Conservation (phyloP, 768 basidiomycete genomes). For the Hericium erinaceus region DNA sequence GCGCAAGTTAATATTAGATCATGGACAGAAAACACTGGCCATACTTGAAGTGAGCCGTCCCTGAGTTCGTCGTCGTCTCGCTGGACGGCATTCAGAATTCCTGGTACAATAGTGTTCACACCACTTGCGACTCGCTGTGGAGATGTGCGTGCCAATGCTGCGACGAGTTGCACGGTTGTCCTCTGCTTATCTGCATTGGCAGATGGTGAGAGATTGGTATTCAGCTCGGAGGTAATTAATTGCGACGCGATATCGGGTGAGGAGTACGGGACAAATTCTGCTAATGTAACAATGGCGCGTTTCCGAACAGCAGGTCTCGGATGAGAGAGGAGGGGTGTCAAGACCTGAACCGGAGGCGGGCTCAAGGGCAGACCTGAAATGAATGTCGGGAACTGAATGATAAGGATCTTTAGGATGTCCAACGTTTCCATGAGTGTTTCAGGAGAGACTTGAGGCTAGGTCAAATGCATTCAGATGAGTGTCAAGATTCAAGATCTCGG, state of each 20-base stretch:
- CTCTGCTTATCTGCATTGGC: slow-evolving; percentile 61
- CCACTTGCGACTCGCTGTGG: slow-evolving; percentile 56
- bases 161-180: slow-evolving; percentile 70
- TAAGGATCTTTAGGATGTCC: slow-evolving; percentile 80
- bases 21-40: background rate
- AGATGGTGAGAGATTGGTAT: slow-evolving; percentile 45
- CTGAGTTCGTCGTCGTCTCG: slow-evolving; percentile 77
- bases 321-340: slow-evolving; percentile 68
- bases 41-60: slow-evolving; percentile 72
- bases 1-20: background rate
- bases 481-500: background rate
- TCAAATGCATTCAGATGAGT: background rate
- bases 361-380: slow-evolving; percentile 43
- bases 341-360: slow-evolving; percentile 54
- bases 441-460: slow-evolving; percentile 57
- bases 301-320: slow-evolving; percentile 82
- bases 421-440: slow-evolving; percentile 80
- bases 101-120: slow-evolving; percentile 56
- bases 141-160: slow-evolving; percentile 70
- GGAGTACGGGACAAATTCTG: slow-evolving; percentile 74
- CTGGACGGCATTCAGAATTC: slow-evolving; percentile 57
- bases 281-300: slow-evolving; percentile 79
- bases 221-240: slow-evolving; percentile 50
- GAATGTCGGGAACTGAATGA: slow-evolving; percentile 71
- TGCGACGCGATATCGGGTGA: slow-evolving; percentile 50